These are phyloP conservation scores for Rubus idaeus DNA, from an alignment of 306 rosid genomes.

Conservation along the genomic window DNA sequence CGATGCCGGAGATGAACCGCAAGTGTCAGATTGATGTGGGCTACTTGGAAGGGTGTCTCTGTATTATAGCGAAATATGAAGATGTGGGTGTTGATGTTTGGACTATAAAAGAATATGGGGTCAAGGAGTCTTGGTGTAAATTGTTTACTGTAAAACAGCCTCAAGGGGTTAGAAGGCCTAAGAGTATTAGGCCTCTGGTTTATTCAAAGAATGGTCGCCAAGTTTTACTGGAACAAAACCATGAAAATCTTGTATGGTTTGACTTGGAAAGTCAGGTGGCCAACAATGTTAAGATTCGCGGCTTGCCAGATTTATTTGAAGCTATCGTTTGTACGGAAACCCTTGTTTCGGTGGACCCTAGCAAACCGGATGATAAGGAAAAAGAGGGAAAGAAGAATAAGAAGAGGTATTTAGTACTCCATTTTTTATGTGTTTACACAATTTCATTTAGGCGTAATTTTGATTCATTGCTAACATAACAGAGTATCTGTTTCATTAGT, in stretches of 20 bases:
- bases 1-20: constrained; percentile 46
- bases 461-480: background rate
- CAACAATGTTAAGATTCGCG: constrained; percentile 25
- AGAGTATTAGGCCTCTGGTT: constrained; percentile 53
- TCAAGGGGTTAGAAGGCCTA: constrained; percentile 15
- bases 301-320: constrained; percentile 44
- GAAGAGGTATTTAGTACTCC: constrained; percentile 38
- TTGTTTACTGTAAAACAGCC: constrained; percentile 32
- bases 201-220: constrained; percentile 37
- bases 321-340: constrained; percentile 44
- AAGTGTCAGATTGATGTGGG: constrained; percentile 49
- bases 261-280: constrained; percentile 29
- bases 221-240: constrained; percentile 48
- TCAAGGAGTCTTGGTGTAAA: constrained; percentile 53
- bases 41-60: constrained; percentile 38
- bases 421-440: background rate
- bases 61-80: constrained; percentile 43
- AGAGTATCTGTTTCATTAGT: background rate
- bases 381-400: constrained; percentile 25
- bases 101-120: constrained; percentile 60
- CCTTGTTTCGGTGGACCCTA: constrained; percentile 52
- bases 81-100: constrained; percentile 46
- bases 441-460: background rate
- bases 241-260: constrained; percentile 53
- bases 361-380: constrained; percentile 13